Evolutionary conservation across 2,329 filamentous ascomycete species (phyloP), one percentile per base, ranked within the genome.

Genomic region (Magnaporthiopsis rhizophila): DNA sequence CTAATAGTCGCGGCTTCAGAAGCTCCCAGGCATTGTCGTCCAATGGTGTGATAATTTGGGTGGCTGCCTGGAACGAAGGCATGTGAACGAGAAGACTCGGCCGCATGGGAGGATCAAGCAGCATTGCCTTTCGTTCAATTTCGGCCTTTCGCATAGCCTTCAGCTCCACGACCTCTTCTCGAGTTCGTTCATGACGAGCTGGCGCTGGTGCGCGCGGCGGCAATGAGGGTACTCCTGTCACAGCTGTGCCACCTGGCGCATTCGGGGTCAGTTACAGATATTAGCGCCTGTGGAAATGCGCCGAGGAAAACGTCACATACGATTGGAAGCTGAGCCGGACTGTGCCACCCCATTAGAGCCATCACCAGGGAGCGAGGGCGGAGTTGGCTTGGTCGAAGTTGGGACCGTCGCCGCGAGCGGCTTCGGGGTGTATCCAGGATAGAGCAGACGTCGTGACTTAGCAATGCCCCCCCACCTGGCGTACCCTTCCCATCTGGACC

Each of bases 401-500:
- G 45, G 45, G 45, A 50, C 4, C 4, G 18, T n/a, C 53, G 21
- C 38, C 38, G 45, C 24, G 15, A 26, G 21, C 9, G 21, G 24
- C 61, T 64, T 50, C 45, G 65, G 62, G 30, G 64, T 63, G 38
- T 69, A 65, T 38, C 69, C 66, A 11, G 70, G 66, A 24, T 69
- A 68, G 61, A 72, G 64, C 28, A 75, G 65, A 24, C 71, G 74
- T 62, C 75, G 73, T 71, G 82, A 78, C 57, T 73, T 74, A 12
- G 66, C 59, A 57, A 79, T 64, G 45, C 78, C 78, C 61, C 80
- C 80, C 57, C 80, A 75, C 4, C 71, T 69, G 67, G 88, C 86
- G 86, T 89, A 94, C 70, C 86, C 88, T 72, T 92, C 90, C 88
- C 90, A 94, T 62, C 89, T 84, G 34, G 84, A 81, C 36, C 85